Conservation (phyloP, 805 yeast genomes). For the Brettanomyces custersianus region DNA sequence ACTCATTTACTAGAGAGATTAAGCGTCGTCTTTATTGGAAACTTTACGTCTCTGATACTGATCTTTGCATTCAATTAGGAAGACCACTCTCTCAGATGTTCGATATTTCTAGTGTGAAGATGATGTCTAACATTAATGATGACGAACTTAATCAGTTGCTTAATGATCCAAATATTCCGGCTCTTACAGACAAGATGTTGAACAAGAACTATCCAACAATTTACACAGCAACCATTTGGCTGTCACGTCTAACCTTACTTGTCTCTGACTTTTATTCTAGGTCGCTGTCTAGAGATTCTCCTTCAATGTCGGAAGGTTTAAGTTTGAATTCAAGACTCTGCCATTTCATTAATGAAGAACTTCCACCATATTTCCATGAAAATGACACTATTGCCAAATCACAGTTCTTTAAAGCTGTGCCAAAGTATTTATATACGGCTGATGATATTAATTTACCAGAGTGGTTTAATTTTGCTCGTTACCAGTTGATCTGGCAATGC, state of each 20-base stretch:
- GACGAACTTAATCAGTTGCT: constrained; percentile 23
- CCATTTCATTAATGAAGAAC: constrained; percentile 26
- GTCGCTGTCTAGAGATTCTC: constrained; percentile 37
- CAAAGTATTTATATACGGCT: constrained; percentile 11
- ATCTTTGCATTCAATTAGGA: constrained; percentile 56
- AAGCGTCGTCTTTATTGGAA: constrained; percentile 66
- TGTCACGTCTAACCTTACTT: constrained; percentile 38
- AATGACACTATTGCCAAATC: constrained; percentile 24
- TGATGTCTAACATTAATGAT: constrained; percentile 45
- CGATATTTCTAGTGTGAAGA: constrained; percentile 37
- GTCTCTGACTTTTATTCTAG: constrained; percentile 42
- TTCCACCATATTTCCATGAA: constrained; percentile 42
- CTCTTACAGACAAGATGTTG: constrained; percentile 14
- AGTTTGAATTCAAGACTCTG: constrained; percentile 34
- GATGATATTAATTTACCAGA: constrained; percentile 25
- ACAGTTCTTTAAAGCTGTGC: constrained; percentile 16
- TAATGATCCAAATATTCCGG: constrained; percentile 12
- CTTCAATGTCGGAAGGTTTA: constrained; percentile 42
- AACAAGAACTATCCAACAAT: constrained; percentile 38
- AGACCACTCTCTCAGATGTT: constrained; percentile 44
- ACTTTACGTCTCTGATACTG: constrained; percentile 51
- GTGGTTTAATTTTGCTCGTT: constrained; percentile 48
- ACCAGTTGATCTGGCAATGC: constrained; percentile 49
- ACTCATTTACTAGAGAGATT: constrained; percentile 39
- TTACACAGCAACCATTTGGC: constrained; percentile 50